Evolutionary conservation across 805 yeast genomes (phyloP).

Genomic region (Myxozyma sirexii): DNA sequence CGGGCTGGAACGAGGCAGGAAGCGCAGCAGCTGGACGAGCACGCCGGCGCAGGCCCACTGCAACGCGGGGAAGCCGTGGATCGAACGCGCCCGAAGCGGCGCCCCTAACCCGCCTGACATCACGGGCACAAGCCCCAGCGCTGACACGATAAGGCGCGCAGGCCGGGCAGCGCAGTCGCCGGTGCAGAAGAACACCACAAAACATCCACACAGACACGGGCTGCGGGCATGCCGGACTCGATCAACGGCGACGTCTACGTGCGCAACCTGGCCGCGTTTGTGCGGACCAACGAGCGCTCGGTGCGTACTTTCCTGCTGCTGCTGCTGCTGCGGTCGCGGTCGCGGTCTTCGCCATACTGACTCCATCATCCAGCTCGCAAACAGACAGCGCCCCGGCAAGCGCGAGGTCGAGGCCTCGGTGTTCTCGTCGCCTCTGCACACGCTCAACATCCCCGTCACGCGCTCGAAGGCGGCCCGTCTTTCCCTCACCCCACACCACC

Average conservation of each 20-base stretch:
- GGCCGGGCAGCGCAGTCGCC: neutral
- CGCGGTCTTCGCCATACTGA: neutral
- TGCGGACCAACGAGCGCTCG: slow-evolving; percentile 39
- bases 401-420: slow-evolving; percentile 13
- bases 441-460: slow-evolving; percentile 14
- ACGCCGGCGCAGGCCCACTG: neutral
- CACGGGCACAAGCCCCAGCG: neutral
- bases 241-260: slow-evolving; percentile 38
- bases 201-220: too few species aligned
- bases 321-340: neutral
- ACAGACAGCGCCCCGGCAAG: slow-evolving; percentile 4
- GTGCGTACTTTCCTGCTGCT: slow-evolving; percentile 19
- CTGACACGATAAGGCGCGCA: neutral
- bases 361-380: slow-evolving; percentile 13
- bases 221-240: slow-evolving; percentile 32
- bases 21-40: neutral
- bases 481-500: slow-evolving; percentile 63
- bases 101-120: slow-evolving; percentile 2
- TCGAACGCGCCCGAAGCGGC: neutral
- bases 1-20: neutral
- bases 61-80: slow-evolving; percentile 7
- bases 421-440: slow-evolving; percentile 12
- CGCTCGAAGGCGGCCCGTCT: slow-evolving; percentile 43
- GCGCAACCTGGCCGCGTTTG: slow-evolving; percentile 37
- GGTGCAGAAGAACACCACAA: neutral